Conservation (phyloP, 805 yeast species). For the Saturnispora bothae region DNA sequence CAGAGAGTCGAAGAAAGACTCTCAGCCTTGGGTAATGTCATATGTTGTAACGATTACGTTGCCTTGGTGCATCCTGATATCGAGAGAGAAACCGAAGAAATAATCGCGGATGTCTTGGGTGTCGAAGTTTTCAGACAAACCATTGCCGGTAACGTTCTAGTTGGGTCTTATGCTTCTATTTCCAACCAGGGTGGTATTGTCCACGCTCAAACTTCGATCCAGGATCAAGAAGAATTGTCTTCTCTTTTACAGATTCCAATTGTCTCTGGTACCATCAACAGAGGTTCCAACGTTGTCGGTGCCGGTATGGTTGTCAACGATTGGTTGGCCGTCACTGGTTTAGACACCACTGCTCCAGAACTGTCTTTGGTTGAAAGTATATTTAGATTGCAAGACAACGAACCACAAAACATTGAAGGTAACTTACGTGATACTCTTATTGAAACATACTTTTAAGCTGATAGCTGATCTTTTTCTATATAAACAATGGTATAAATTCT, state of each 20-base stretch:
- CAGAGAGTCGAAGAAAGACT: slow-evolving; percentile 97
- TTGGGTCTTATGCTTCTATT: slow-evolving; percentile 90
- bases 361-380: slow-evolving; percentile 93
- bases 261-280: slow-evolving; percentile 96
- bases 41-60: slow-evolving; percentile 97
- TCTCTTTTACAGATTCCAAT: slow-evolving; percentile 93
- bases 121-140: slow-evolving; percentile 99
- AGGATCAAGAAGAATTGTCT: slow-evolving; percentile 96
- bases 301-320: slow-evolving; percentile 99
- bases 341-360: slow-evolving; percentile 98
- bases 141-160: slow-evolving; percentile 94
- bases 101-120: slow-evolving; percentile 95
- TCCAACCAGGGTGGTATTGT: slow-evolving; percentile 98
- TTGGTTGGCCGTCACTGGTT: slow-evolving; percentile 94
- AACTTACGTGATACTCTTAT: slow-evolving; percentile 85
- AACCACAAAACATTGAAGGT: slow-evolving; percentile 76
- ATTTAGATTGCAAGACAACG: slow-evolving; percentile 85
- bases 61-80: slow-evolving; percentile 98
- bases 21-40: slow-evolving; percentile 94
- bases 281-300: slow-evolving; percentile 96
- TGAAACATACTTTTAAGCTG: slow-evolving; percentile 67
- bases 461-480: slow-evolving; percentile 7
- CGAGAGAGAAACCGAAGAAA: slow-evolving; percentile 97
- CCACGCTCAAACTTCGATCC: slow-evolving; percentile 94
- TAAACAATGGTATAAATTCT: slow-evolving; percentile 1